Evolutionary conservation across 2,329 filamentous ascomycete species (phyloP), one percentile per base, ranked within the genome.

Genomic region (Fonsecaea nubica): DNA sequence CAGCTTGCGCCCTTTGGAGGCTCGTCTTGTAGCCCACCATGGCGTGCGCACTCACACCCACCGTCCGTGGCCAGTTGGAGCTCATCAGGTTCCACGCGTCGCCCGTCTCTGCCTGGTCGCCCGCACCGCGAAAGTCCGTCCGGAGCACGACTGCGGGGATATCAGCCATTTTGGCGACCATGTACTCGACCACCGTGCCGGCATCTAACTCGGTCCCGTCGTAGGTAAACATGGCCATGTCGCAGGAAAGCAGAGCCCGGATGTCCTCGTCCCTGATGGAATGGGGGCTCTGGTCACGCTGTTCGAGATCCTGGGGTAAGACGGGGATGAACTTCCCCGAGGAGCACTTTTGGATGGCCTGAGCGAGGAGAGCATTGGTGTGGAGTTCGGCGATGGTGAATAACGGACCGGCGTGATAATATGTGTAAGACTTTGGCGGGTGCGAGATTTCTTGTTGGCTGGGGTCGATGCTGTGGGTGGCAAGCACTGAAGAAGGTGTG

Each of bases 31-130:
- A 73, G 12, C 62, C 68, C 6, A 67, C 52, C 69, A 73, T 72
- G 6, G 69, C 58, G 42, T 73, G 58, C n/a, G 71, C 63, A 6
- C 64, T 45, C 32, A 73, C 66, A 7, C 60, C 62, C 21, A 57
- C 65, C 15, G 71, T 73, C 10, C 72, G 33, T 8, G 72, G 72
- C 72, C 72, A 73, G 25, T 57, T 64, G 12, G 69, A 72, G 48
- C 58, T 71, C 72, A 73, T 73, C 62, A 73, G 58, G 42, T 73
- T 73, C 72, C 72, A 73, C 18, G 67, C 40, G 40, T 73, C 69
- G n/a, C 67, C 65, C 5, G 38, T 42, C n/a, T 40, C 63, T 10
- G 48, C 57, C 57, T 73, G 72, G 55, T 73, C 72, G 32, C 72
- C 72, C 5, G 66, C 66, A 21, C 70, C 71, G 7, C 72, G 63